Evolutionary conservation across 176 grass and related monocot species (phyloP), one percentile per base, ranked within the genome.

Genomic region (Neostapfia colusana): DNA sequence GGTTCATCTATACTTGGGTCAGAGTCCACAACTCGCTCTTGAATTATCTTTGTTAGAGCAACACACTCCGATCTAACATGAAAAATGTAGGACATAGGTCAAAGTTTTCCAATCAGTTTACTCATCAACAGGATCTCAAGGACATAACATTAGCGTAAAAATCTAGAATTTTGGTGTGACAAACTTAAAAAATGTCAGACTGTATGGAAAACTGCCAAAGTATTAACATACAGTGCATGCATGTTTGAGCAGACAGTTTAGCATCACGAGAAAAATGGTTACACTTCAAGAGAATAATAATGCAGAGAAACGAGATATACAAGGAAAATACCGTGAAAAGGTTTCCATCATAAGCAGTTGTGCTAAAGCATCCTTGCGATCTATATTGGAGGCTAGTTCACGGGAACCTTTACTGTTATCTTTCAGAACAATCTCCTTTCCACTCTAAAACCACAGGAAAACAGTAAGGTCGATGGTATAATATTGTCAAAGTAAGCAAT

Each of bases 261-360:
- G 45, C 16, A 28, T 37, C 5, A 43, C 23, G 28, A 73, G 34
- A 63, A 50, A n/a, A 46, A 44, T 10, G 8, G 2, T n/a, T 61
- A 25, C 7, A 34, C 41, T 49, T 63, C 12, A 69, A 23, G 15
- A 71, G 37, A 44, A 11, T 23, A 56, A 62, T 13, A 50, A 69
- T 26, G 46, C 41, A 79, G 26, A 15, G 56, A 77, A 35, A 20
- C 28, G 50, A 61, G 3, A 61, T 66, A 55, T n/a, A 56, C 26
- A 68, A 14, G 11, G n/a, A 63, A 68, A 57, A 57, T 88, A 95
- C 92, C 92, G 49, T 54, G 86, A 87, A 72, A 76, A 95, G 5
- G 83, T 91, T 73, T 95, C 89, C 43, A 85, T 75, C 69, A 72
- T 77, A 70, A 95, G 81, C 51, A 95, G 77, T 28, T 91, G 76